Base-by-base conservation (phyloP, 306 rosid species). In the Lotus japonicus region DNA sequence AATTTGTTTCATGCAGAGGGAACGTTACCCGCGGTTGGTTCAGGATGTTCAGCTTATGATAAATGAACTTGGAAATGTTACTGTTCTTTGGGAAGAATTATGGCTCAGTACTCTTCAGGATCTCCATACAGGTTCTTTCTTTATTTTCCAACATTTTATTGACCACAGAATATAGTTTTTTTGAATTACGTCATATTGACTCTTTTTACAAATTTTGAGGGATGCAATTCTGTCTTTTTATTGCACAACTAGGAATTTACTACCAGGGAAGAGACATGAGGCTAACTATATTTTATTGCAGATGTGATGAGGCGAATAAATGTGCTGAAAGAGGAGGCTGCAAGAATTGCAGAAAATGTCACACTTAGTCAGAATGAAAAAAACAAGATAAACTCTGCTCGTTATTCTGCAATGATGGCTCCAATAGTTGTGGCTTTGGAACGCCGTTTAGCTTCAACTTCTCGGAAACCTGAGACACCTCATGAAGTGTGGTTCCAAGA, bases 81-180 rank as follows among this genome's bases (percentile, higher is more conserved):
- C 98, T 83, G 95, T 92, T 73, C 98, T 92, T 42, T 92, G 98
- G 98, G 98, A 92, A 88, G 98, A 92, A 79, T 79, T 92, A 80
- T 92, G 98, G 98, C 96, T 92, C 65, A 80, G 96, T 77, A 92
- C 98, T 58, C 98, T 92, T 79, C 98, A 92, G 86, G 98, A 92
- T 87, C 89, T 92, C 74, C 98, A 92, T 64, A 84, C 92, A 71
- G 98, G 98, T 92, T 75, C 48, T 21, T 75, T 66, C 51, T 55
- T 48, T 36, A 31, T 10, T 66, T 56, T 33, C 64, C 23, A 23
- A 64, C 18, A 65, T 6, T 64, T 75, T 64, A 51, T 72, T 72
- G 55, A 53, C 54, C 16, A 54, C 31, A 62, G 58, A 68, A 77
- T 58, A 61, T 60, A 15, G 64, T 68, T 51, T 54, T 39, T 35